Percentiles rank a stretch among this genome's conserved stretches.
phyloP scores from a whole-genome alignment of 2,329 filamentous ascomycete genomes.

The Dactylella cylindrospora region DNA sequence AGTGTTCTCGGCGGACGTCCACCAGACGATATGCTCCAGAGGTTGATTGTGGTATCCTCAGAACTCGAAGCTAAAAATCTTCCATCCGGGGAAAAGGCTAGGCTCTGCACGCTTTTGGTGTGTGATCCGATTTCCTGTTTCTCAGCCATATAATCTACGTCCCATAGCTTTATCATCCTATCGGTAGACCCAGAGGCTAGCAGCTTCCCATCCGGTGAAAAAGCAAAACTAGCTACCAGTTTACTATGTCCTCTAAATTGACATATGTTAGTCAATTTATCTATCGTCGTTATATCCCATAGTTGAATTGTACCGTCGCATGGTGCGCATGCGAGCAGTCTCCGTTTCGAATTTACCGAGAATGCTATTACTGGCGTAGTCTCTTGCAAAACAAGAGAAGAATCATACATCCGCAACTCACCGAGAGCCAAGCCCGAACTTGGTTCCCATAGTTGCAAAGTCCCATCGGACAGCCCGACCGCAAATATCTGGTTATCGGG shows the following conservation, averaged over 20 bases:
- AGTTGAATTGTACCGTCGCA: not conserved
- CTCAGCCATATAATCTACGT: not conserved
- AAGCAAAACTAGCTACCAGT: too few relatives aligned
- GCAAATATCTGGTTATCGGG: too few relatives aligned
- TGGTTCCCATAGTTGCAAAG: too few relatives aligned
- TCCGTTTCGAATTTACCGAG: not conserved
- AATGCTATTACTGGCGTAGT: too few relatives aligned
- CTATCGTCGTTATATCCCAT: not conserved
- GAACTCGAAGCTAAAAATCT: slow-evolving; percentile 49
- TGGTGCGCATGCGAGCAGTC: not conserved
- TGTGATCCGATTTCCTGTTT: not conserved
- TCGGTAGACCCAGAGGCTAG: not conserved
- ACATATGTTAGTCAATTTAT: not conserved
- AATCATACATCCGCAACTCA: too few relatives aligned
- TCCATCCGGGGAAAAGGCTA: slow-evolving; percentile 11
- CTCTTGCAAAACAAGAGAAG: too few relatives aligned
- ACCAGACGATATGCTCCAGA: slow-evolving; percentile 64
- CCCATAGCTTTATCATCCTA: not conserved
- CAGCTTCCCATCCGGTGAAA: not conserved
- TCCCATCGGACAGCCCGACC: too few relatives aligned
- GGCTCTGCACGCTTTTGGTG: not conserved
- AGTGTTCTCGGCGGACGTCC: slow-evolving; percentile 29
- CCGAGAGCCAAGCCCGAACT: too few relatives aligned
- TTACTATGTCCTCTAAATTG: too few relatives aligned
- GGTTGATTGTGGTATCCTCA: slow-evolving; percentile 73